phyloP scores from a whole-genome alignment of 148 eudicot genomes.

The Euryodendron excelsum region DNA sequence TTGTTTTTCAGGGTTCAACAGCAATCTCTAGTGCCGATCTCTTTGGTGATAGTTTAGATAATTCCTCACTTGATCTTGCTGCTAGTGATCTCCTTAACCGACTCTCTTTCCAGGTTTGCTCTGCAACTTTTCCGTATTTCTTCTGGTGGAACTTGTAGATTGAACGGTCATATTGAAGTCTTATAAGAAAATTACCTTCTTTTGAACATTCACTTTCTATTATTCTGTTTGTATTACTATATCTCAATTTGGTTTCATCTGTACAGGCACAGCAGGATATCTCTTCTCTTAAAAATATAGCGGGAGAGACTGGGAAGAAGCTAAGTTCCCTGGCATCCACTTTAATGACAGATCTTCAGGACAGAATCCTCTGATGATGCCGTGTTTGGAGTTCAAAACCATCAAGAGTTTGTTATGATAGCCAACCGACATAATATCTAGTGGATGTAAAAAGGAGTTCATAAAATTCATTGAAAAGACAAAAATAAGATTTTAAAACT shows the following conservation, averaged over 20 bases:
- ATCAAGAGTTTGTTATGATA: constrained; percentile 23
- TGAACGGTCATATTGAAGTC: not conserved
- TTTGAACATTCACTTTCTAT: not conserved
- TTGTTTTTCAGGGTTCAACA: constrained; percentile 65
- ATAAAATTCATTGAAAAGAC: constrained; percentile 29
- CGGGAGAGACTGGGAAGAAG: constrained; percentile 98
- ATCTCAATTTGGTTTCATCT: not conserved
- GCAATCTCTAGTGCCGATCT: constrained; percentile 97
- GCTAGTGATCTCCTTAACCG: constrained; percentile 88
- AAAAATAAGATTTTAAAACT: constrained; percentile 21
- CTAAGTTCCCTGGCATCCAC: constrained; percentile 70
- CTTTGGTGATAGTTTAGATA: constrained; percentile 57
- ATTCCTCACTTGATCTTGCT: constrained; percentile 50
- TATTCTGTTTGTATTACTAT: not conserved
- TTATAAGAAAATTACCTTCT: not conserved
- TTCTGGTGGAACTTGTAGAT: not conserved
- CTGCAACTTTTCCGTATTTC: not conserved
- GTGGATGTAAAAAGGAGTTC: constrained; percentile 28
- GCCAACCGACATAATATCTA: constrained; percentile 16
- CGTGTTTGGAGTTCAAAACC: constrained; percentile 14
- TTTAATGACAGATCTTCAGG: constrained; percentile 75
- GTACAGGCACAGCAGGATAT: constrained; percentile 93
- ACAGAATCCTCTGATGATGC: constrained; percentile 59
- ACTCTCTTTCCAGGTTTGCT: constrained; percentile 78
- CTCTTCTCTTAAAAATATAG: constrained; percentile 86